phyloP scores from a whole-genome alignment of 495 filamentous ascomycete genomes.

The Parathielavia appendiculata region DNA sequence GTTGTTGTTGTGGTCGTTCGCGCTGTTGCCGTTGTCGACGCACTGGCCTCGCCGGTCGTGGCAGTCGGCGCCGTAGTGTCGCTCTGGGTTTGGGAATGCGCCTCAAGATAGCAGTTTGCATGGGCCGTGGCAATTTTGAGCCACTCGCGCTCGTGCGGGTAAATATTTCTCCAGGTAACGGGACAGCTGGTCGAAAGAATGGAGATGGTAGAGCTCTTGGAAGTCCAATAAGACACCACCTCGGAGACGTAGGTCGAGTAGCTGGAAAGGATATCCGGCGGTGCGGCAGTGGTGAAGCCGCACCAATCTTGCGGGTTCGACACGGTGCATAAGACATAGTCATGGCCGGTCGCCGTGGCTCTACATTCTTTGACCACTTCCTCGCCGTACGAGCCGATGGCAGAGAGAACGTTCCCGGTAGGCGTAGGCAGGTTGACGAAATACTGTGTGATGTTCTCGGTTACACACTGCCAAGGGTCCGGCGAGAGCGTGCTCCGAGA shows the following conservation, averaged over 20 bases:
- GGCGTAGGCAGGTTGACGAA: not conserved
- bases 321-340: not conserved
- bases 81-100: not conserved
- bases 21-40: not conserved
- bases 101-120: constrained; percentile 4
- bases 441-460: constrained; percentile 5
- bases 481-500: not conserved
- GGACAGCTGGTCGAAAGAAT: not conserved
- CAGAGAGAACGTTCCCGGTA: not conserved
- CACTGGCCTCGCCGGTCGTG: not conserved
- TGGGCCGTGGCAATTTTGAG: not conserved
- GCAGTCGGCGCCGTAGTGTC: not conserved
- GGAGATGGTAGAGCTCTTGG: too few relatives aligned
- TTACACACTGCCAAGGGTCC: constrained; percentile 5
- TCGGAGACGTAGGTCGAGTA: too few relatives aligned
- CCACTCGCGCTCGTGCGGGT: not conserved
- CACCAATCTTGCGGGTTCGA: not conserved
- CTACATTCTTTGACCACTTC: not conserved
- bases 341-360: not conserved
- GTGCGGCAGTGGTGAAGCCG: constrained; percentile 1
- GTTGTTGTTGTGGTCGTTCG: not conserved
- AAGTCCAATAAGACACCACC: too few relatives aligned
- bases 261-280: not conserved
- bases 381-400: not conserved
- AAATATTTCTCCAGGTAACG: not conserved